Base-by-base conservation (phyloP, 2,329 filamentous ascomycete genomes). In the Exophiala sp. region DNA sequence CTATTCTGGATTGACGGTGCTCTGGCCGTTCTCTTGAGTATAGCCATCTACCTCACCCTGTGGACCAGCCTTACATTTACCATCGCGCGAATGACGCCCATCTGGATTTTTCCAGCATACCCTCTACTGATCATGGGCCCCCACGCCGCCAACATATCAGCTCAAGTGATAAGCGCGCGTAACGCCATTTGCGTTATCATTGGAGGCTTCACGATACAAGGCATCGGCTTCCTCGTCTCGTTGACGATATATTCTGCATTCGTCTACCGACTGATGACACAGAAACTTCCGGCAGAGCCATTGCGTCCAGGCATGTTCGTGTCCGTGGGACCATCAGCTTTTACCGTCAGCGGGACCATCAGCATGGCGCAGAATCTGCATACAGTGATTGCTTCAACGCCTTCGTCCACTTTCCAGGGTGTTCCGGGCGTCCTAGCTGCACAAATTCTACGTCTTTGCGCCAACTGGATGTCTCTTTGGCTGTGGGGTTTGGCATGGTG, bases 101-200 rank as follows among this genome's bases (percentile, higher is more conserved):
- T 90, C 14, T 94, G 89, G 89, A 90, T 92, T 50, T 94, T 94
- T 61, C 89, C 89, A 0, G 88, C 87, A 0, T 95, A 95, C 60
- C 88, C 89, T 0, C 77, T 94, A 18, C 79, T 95, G 3, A 81
- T 94, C 7, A 83, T 87, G 18, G 89, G 86, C 0, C 86, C 89
- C 0, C 84, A 91, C 62, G 89, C 86, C 3, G 79, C 80, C 14
- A 83, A 78, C 5, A 67, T 85, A 10, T 76, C 78, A 18, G 65
- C 69, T 2, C 75, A 79, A 45, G 64, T 81, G 3, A 24, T 46
- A 4, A 63, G 70, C n/a, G 70, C 69, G 0, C 60, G 63, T 1
- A 68, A 66, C 7, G 75, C 78, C 1, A 70, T 85, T n/a, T 68
- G 72, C 2, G 78, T 85, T 54, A 79, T 85, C 32, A 69, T 85